Percentiles rank a stretch among this genome's conserved stretches.
Evolutionary conservation across 306 rosid species (phyloP).

Genomic region (Malus orientalis): DNA sequence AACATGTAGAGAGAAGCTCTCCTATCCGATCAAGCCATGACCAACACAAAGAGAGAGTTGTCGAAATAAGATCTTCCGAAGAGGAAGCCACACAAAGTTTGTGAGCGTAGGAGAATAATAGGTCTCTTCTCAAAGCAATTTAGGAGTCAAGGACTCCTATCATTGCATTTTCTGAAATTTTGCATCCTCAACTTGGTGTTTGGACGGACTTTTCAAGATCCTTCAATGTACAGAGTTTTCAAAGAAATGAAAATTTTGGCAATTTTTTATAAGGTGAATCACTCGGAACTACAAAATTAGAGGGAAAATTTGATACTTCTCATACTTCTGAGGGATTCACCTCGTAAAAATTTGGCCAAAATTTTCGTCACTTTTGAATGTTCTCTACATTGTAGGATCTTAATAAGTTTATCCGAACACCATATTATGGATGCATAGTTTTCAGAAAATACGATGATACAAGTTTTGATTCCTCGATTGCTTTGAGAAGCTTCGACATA

Average conservation of each 20-base stretch:
- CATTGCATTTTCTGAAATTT: background rate
- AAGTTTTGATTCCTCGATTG: no score
- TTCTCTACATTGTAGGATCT: background rate
- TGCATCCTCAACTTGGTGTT: background rate
- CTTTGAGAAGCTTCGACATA: no score
- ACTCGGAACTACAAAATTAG: background rate
- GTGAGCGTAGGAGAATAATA: no score
- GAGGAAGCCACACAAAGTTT: no score
- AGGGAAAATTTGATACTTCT: no score
- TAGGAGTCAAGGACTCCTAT: no score
- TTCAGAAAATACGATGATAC: background rate
- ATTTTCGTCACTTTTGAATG: background rate
- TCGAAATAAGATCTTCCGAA: no score
- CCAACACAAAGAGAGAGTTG: no score
- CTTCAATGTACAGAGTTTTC: background rate
- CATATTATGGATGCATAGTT: background rate
- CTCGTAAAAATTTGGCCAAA: background rate
- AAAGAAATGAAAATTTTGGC: background rate
- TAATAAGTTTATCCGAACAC: background rate
- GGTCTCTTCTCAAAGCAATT: no score
- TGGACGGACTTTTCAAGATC: background rate
- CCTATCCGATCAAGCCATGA: no score
- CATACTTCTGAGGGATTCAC: slow-evolving; percentile 26
- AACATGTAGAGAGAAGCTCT: no score
- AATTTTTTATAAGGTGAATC: slow-evolving; percentile 30